phyloP scores from a whole-genome alignment of 2,329 filamentous ascomycete genomes.

The Grosmannia clavigera region DNA sequence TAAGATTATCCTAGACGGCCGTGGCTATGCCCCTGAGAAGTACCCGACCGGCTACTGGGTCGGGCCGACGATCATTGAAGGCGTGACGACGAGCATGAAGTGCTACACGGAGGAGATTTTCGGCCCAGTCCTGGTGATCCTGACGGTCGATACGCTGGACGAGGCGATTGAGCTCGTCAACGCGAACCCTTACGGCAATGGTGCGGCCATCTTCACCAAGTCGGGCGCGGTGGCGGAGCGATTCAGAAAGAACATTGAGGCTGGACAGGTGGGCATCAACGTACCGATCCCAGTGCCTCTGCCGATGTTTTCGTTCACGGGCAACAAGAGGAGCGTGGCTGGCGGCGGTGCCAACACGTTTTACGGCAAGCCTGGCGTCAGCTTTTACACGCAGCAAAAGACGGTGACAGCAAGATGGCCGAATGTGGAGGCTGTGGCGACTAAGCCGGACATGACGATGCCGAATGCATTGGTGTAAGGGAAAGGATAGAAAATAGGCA shows the following conservation, averaged over 20 bases:
- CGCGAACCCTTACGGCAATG: constrained; percentile 76
- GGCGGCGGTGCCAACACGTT: constrained; percentile 89
- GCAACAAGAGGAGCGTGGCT: constrained; percentile 80
- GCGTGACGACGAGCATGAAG: constrained; percentile 67
- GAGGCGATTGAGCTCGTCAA: constrained; percentile 74
- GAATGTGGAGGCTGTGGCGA: constrained; percentile 68
- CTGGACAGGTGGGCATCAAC: constrained; percentile 77
- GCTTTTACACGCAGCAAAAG: constrained; percentile 95
- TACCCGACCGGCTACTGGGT: constrained; percentile 80
- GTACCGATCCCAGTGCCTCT: constrained; percentile 63
- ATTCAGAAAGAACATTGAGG: constrained; percentile 71
- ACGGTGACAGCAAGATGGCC: constrained; percentile 89
- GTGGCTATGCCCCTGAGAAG: constrained; percentile 58
- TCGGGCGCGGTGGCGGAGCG: constrained; percentile 62
- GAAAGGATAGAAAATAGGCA: not conserved
- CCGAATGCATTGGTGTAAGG: constrained; percentile 30
- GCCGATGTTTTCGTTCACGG: constrained; percentile 61
- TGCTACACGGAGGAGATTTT: constrained; percentile 83
- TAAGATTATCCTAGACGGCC: constrained; percentile 66
- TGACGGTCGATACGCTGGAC: constrained; percentile 65
- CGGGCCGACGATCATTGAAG: constrained; percentile 68
- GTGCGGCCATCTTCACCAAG: constrained; percentile 70
- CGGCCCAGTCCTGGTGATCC: constrained; percentile 68
- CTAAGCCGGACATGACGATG: constrained; percentile 81
- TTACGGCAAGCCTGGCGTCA: constrained; percentile 82